These are phyloP conservation scores for Bipolaris cookei DNA, from an alignment of 2,329 filamentous ascomycete genomes.

Conservation along the genomic window DNA sequence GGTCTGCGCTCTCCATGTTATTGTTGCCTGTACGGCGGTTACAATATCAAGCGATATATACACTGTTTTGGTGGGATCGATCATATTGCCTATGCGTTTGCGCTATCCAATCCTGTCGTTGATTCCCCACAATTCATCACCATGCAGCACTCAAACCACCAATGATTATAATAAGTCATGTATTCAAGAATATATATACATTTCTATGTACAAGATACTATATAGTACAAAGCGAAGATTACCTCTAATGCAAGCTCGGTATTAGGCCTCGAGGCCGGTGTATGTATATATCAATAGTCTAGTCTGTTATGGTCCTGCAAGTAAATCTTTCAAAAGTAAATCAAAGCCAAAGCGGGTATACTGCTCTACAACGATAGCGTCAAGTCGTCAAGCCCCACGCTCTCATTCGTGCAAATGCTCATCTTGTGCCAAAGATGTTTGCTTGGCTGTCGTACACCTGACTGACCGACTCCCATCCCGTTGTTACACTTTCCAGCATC, in stretches of 20 bases:
- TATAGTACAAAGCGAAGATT: background rate
- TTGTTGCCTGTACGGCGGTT: background rate
- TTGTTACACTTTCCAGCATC: conserved; percentile 46
- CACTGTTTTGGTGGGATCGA: background rate
- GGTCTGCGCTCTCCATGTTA: conserved; percentile 1
- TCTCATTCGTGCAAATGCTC: background rate
- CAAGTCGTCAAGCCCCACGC: background rate
- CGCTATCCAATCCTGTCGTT: conserved; percentile 3
- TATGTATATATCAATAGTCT: background rate
- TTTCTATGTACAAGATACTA: background rate
- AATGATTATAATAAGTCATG: background rate
- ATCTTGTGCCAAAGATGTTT: conserved; percentile 11
- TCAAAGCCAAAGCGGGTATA: conserved; percentile 31
- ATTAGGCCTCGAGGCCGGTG: background rate
- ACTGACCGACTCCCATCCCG: conserved; percentile 41
- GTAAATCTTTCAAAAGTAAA: background rate
- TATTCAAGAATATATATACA: background rate
- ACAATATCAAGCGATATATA: background rate
- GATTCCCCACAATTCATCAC: conserved; percentile 2
- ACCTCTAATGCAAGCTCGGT: background rate
- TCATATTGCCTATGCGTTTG: conserved; percentile 5
- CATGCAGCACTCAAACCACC: background rate
- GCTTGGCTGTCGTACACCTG: conserved; percentile 16
- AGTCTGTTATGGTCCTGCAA: background rate
- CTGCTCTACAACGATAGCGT: conserved; percentile 6